Percentiles rank a stretch among this genome's conserved stretches.
phyloP scores from a whole-genome alignment of 306 rosid genomes.

The Biancaea sappan region DNA sequence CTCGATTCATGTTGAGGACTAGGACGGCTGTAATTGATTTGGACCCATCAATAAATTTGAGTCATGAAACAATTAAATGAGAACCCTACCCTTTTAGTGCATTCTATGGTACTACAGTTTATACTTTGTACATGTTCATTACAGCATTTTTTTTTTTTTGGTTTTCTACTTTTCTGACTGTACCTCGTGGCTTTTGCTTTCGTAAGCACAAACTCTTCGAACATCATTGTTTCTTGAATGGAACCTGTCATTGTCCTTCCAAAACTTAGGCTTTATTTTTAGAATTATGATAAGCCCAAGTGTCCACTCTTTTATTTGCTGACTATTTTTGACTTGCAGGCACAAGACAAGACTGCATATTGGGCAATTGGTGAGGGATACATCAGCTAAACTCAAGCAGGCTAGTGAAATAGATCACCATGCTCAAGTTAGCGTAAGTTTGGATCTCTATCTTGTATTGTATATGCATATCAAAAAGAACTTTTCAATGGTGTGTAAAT shows the following conservation, averaged over 20 bases:
- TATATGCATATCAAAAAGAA: conserved; percentile 18
- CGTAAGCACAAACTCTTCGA: background rate
- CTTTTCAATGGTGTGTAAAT: conserved; percentile 12
- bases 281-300: background rate
- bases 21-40: conserved; percentile 1
- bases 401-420: conserved; percentile 94
- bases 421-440: conserved; percentile 67
- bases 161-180: background rate
- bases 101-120: background rate
- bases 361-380: conserved; percentile 93
- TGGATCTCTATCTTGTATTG: conserved; percentile 6
- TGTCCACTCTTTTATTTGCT: background rate
- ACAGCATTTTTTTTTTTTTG: background rate
- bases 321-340: conserved; percentile 53
- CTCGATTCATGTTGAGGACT: background rate
- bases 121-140: background rate
- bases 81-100: background rate
- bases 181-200: background rate
- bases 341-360: conserved; percentile 91
- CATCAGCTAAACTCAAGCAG: conserved; percentile 87
- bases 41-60: background rate
- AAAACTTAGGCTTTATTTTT: conserved; percentile 12
- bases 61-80: background rate
- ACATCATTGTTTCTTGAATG: background rate
- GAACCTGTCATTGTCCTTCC: background rate